Evolutionary conservation across 768 basidiomycete genomes (phyloP), one percentile per base, ranked within the genome.

Genomic region (Mycena vulgaris): DNA sequence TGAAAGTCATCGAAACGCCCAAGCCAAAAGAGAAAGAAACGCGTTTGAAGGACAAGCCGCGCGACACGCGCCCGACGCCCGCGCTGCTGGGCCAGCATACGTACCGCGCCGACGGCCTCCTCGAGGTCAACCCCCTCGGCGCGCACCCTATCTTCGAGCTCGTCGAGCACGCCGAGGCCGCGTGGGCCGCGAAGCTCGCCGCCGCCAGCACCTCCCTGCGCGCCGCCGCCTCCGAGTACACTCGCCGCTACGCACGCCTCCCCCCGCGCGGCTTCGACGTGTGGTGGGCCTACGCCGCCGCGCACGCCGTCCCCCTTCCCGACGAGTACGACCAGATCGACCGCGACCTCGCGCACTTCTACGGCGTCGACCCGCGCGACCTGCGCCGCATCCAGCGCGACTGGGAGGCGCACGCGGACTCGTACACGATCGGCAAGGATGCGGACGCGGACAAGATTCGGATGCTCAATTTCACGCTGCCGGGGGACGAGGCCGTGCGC

Each of bases 221-320:
- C 33, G 85, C 92, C 63, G 96, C 96, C 1, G 93, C 92, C 0
- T 78, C 79, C 16, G 95, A 96, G 79, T 98, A 98, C 80, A 85
- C 85, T 61, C 84, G 87, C 45, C 84, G 95, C 74, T 97, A 96
- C 79, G 84, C 83, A 27, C 86, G 93, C 52, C 81, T 87, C 42
- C 96, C 96, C 0, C 96, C 97, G 0, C 84, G 84, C 48, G 96
- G 97, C 0, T 98, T 97, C 74, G 94, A 94, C 76, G 81, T 87
- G 39, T 97, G 96, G 96, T 87, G 84, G 86, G 69, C 65, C 5
- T 86, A 85, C 77, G 92, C 90, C 28, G 81, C 87, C 75, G 83
- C 87, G 52, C 86, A 95, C 78, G 80, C 88, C 10, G 90, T 95
- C 33, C 88, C 89, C 73, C 89, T 96, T 48, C 86, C 93, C 21